Evolutionary conservation across 2,329 filamentous ascomycete genomes (phyloP).

Genomic region (Chalara sp.): DNA sequence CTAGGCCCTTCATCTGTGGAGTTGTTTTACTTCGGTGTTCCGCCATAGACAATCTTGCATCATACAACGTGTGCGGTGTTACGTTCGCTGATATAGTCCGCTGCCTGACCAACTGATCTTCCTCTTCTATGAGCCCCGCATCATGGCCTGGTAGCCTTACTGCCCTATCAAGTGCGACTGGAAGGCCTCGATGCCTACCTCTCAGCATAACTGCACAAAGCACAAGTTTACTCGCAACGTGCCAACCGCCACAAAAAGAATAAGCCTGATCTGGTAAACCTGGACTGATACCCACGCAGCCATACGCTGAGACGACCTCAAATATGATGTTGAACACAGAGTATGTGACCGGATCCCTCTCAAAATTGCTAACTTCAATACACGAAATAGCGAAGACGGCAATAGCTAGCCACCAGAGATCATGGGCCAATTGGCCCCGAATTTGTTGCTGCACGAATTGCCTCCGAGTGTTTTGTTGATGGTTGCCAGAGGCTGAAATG

Average conservation of each 20-base stretch:
- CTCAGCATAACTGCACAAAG: slow-evolving; percentile 50
- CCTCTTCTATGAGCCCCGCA: slow-evolving; percentile 4
- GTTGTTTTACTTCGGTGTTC: no score
- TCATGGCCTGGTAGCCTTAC: slow-evolving; percentile 33
- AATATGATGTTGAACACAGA: slow-evolving; percentile 55
- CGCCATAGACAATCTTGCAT: no score
- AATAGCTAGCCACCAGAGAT: slow-evolving; percentile 59
- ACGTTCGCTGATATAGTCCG: neutral
- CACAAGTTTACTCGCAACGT: slow-evolving; percentile 49
- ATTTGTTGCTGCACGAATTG: slow-evolving; percentile 37
- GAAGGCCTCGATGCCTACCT: slow-evolving; percentile 49
- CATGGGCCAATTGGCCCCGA: slow-evolving; percentile 58
- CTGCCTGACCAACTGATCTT: slow-evolving; percentile 3
- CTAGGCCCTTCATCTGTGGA: no score
- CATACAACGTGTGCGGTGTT: no score
- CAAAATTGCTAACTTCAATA: slow-evolving; percentile 51
- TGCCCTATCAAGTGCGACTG: slow-evolving; percentile 48
- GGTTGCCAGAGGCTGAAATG: neutral
- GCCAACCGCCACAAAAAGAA: slow-evolving; percentile 49
- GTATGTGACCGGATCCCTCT: slow-evolving; percentile 42
- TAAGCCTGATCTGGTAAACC: slow-evolving; percentile 47
- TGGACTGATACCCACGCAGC: slow-evolving; percentile 53
- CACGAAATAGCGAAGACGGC: slow-evolving; percentile 53
- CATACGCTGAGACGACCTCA: slow-evolving; percentile 51
- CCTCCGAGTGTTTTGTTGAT: neutral